phyloP scores from a whole-genome alignment of 2,329 filamentous ascomycete genomes.

The Gnomoniopsis sp. region DNA sequence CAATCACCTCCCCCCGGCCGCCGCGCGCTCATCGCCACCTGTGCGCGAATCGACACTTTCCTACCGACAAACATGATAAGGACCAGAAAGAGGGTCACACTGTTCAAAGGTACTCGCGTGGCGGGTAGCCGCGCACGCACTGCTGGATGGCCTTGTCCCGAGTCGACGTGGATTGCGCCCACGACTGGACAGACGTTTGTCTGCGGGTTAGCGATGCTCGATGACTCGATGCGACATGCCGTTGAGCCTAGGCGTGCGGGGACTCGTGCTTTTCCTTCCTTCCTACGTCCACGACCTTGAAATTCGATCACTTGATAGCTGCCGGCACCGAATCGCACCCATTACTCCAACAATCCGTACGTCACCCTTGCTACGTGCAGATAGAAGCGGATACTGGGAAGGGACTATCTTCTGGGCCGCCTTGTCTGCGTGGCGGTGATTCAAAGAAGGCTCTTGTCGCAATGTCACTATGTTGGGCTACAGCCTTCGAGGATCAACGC shows the following conservation, averaged over 20 bases:
- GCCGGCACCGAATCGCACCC: background rate
- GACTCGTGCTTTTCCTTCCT: constrained; percentile 7
- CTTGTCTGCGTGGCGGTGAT: constrained; percentile 7
- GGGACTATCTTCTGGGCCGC: constrained; percentile 1
- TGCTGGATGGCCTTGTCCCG: constrained; percentile 3
- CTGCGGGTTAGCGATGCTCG: background rate
- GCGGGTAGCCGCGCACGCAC: constrained; percentile 7
- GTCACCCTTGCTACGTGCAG: background rate
- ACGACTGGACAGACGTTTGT: constrained; percentile 4
- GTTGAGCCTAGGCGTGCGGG: constrained; percentile 6
- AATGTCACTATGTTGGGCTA: background rate
- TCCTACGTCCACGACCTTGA: background rate
- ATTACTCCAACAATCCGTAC: background rate
- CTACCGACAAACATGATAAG: background rate
- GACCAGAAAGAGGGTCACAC: background rate
- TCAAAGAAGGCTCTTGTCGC: background rate
- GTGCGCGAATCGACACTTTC: background rate
- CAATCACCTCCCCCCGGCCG: background rate
- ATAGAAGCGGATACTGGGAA: background rate
- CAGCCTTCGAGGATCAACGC: background rate
- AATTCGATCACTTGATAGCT: background rate
- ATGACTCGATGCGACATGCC: background rate
- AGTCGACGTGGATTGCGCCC: background rate
- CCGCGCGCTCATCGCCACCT: background rate
- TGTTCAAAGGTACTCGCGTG: constrained; percentile 12